Percentiles rank a stretch among this genome's conserved stretches.
phyloP scores from a whole-genome alignment of 768 basidiomycete genomes.

The Tricholomella constricta region DNA sequence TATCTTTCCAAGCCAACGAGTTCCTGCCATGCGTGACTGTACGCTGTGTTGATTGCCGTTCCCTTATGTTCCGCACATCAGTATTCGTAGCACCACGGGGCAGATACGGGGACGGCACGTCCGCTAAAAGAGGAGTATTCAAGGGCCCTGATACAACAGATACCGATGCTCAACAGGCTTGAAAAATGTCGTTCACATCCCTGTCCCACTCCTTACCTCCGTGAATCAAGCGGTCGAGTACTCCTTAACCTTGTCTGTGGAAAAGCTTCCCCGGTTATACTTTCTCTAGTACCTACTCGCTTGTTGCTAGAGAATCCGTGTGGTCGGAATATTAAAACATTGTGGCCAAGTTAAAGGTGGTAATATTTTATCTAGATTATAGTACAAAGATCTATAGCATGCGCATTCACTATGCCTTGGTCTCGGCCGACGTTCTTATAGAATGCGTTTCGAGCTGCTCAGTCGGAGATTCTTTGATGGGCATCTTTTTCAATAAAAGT shows the following conservation, averaged over 20 bases:
- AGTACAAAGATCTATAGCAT: neutral
- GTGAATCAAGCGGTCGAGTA: neutral
- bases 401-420: conserved; percentile 1
- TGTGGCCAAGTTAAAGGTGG: neutral
- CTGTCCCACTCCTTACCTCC: conserved; percentile 7
- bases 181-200: neutral
- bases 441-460: neutral
- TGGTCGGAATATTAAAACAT: neutral
- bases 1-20: neutral
- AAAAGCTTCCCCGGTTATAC: neutral
- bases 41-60: conserved; percentile 1
- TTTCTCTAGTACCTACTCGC: neutral
- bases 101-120: neutral
- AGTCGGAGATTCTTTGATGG: conserved; percentile 29
- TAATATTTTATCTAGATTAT: neutral
- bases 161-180: conserved; percentile 1
- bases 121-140: neutral
- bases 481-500: conserved; percentile 38
- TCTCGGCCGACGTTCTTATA: conserved; percentile 9
- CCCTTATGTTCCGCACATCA: conserved; percentile 3
- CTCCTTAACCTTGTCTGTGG: neutral
- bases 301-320: neutral
- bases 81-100: neutral
- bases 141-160: conserved; percentile 6
- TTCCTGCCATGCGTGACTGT: neutral